phyloP scores from a whole-genome alignment of 2,329 filamentous ascomycete species.

The Tolypocladium ophioglossoides region DNA sequence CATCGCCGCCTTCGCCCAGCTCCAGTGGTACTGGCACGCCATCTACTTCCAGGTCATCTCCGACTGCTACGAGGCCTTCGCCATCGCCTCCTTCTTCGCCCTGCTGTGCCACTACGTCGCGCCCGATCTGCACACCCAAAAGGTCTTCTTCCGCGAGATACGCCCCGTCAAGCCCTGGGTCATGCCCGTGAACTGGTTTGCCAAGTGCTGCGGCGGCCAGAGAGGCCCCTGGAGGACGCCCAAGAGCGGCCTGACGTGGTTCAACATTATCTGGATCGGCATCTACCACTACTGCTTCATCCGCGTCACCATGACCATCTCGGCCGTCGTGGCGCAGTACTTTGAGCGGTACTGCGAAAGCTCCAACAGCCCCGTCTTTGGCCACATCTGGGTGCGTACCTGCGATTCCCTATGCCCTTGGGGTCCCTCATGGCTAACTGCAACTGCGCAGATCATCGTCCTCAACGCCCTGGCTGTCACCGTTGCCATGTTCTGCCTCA shows the following conservation, averaged over 20 bases:
- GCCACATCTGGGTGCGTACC: slow-evolving; percentile 66
- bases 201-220: slow-evolving; percentile 59
- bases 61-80: slow-evolving; percentile 84
- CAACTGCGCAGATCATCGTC: slow-evolving; percentile 39
- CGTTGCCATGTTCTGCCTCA: slow-evolving; percentile 79
- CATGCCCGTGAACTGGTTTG: slow-evolving; percentile 59
- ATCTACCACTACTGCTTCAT: slow-evolving; percentile 83
- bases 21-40: slow-evolving; percentile 64
- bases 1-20: slow-evolving; percentile 61
- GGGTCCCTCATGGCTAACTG: background rate
- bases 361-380: slow-evolving; percentile 66
- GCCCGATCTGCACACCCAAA: slow-evolving; percentile 68
- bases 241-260: slow-evolving; percentile 75
- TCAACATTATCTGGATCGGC: slow-evolving; percentile 75
- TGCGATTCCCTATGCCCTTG: background rate
- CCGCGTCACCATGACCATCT: slow-evolving; percentile 67
- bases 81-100: slow-evolving; percentile 78
- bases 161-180: slow-evolving; percentile 61
- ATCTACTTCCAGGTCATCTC: slow-evolving; percentile 74
- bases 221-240: slow-evolving; percentile 64
- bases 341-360: slow-evolving; percentile 65
- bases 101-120: slow-evolving; percentile 73
- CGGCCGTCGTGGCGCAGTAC: slow-evolving; percentile 63
- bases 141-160: slow-evolving; percentile 66
- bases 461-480: slow-evolving; percentile 65